Percentiles rank a stretch among this genome's conserved stretches.
phyloP scores from a whole-genome alignment of 768 basidiomycete genomes.

The Kwoniella dendrophila region DNA sequence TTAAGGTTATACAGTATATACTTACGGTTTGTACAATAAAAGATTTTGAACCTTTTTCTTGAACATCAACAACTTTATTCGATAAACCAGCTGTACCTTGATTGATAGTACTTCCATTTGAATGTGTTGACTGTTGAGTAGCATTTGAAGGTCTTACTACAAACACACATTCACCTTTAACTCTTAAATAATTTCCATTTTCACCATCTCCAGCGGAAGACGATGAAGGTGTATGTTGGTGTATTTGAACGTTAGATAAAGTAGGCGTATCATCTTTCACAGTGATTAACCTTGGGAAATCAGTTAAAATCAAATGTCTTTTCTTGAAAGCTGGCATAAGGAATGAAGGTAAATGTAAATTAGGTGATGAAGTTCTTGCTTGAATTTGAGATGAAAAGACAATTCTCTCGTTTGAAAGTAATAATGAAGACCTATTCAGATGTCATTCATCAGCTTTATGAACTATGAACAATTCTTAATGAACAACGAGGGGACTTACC shows the following conservation, averaged over 20 bases:
- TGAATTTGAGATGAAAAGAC: constrained; percentile 41
- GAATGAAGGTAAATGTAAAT: constrained; percentile 42
- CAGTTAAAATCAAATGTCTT: constrained; percentile 46
- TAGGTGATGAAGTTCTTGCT: constrained; percentile 31
- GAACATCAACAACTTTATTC: constrained; percentile 36
- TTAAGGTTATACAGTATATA: not conserved
- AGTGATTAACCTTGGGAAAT: constrained; percentile 51
- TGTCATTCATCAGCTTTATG: not conserved
- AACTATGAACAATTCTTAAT: not conserved
- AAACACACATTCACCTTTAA: constrained; percentile 51
- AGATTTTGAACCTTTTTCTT: constrained; percentile 40
- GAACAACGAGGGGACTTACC: constrained; percentile 12
- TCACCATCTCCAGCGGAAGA: not conserved
- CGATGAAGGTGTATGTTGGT: not conserved
- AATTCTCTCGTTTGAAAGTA: constrained; percentile 46
- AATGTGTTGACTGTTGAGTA: constrained; percentile 3
- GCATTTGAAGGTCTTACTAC: constrained; percentile 24
- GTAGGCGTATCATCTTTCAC: constrained; percentile 46
- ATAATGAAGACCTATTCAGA: constrained; percentile 33
- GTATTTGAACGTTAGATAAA: not conserved
- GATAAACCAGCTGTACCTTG: constrained; percentile 17
- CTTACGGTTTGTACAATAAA: constrained; percentile 52
- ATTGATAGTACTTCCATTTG: constrained; percentile 6
- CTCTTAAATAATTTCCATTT: constrained; percentile 23
- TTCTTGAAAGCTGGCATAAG: constrained; percentile 40